A percentile compares a stretch with the other conserved stretches of the same genome.
Conservation (phyloP, 73 alveolate species). For the Effrenium voratum region DNA sequence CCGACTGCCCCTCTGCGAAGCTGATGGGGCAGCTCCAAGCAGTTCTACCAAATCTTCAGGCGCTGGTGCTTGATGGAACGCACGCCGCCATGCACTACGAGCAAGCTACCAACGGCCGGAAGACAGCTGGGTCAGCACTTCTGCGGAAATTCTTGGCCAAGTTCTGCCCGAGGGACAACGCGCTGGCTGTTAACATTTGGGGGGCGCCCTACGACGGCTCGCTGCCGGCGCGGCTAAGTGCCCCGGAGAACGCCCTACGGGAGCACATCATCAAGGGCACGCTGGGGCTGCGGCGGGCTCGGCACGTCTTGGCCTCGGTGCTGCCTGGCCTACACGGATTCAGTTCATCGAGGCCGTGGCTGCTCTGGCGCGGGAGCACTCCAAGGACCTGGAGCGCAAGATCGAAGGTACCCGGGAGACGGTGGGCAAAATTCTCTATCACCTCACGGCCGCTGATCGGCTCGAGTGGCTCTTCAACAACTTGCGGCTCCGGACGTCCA, state of each 20-base stretch:
- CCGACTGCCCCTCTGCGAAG: background rate
- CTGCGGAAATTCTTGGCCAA: background rate
- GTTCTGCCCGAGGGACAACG: background rate
- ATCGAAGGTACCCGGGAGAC: constrained; percentile 16
- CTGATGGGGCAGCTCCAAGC: background rate
- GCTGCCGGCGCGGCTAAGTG: background rate
- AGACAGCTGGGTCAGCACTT: background rate
- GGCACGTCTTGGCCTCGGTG: background rate
- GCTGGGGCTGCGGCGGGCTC: background rate
- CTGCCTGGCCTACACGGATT: background rate
- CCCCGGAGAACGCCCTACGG: background rate
- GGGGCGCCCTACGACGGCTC: background rate
- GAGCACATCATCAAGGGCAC: background rate
- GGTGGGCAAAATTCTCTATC: background rate
- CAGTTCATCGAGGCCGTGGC: constrained; percentile 17
- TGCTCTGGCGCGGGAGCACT: background rate
- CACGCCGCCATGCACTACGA: constrained; percentile 40
- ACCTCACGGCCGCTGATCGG: background rate
- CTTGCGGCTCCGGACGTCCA: background rate
- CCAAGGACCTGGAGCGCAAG: constrained; percentile 2
- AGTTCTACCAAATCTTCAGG: background rate
- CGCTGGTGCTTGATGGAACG: background rate
- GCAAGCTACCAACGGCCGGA: background rate
- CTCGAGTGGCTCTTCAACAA: constrained; percentile 35
- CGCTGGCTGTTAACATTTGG: background rate